Percentiles rank a stretch among this genome's conserved stretches.
These are phyloP conservation scores for Globisporangium megalacanthum DNA, from an alignment of 352 stramenopile species.

Conservation along the genomic window DNA sequence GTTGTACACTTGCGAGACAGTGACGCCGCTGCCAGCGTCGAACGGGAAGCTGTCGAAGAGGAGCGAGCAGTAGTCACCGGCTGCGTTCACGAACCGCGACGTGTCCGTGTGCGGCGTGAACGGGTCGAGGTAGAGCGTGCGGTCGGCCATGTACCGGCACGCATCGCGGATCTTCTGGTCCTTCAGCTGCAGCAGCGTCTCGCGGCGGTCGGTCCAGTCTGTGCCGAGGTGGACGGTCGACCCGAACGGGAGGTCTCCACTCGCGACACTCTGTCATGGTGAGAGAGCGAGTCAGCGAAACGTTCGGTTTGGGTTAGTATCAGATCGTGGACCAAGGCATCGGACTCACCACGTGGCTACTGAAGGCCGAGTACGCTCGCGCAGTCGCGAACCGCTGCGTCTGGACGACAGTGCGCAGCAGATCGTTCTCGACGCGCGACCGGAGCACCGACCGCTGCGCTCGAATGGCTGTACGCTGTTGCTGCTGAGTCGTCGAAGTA, in stretches of 20 bases:
- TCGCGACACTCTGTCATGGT: conserved; percentile 2
- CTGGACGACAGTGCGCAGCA: not conserved
- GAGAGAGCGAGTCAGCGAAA: not conserved
- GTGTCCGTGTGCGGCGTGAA: conserved; percentile 28
- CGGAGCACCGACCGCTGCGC: conserved; percentile 13
- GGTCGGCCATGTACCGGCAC: conserved; percentile 24
- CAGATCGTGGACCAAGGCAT: not conserved
- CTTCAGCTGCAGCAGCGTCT: not conserved
- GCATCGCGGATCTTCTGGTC: conserved; percentile 6
- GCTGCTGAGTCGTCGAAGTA: not conserved
- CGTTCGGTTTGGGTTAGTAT: not conserved
- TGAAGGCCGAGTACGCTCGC: not conserved
- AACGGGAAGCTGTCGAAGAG: conserved; percentile 59
- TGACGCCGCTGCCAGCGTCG: conserved; percentile 11
- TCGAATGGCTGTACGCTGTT: not conserved
- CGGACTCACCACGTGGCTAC: not conserved
- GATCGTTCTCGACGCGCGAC: conserved; percentile 16
- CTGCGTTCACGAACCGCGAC: conserved; percentile 33
- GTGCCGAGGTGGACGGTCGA: not conserved
- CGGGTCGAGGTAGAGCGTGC: conserved; percentile 17
- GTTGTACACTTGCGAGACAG: conserved; percentile 44
- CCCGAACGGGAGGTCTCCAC: conserved; percentile 2
- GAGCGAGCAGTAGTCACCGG: conserved; percentile 40
- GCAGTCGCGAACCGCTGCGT: not conserved
- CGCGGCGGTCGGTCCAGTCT: not conserved